phyloP scores from a whole-genome alignment of 1,284 basidiomycete species.

The Apiotrichum veenhuisii region DNA sequence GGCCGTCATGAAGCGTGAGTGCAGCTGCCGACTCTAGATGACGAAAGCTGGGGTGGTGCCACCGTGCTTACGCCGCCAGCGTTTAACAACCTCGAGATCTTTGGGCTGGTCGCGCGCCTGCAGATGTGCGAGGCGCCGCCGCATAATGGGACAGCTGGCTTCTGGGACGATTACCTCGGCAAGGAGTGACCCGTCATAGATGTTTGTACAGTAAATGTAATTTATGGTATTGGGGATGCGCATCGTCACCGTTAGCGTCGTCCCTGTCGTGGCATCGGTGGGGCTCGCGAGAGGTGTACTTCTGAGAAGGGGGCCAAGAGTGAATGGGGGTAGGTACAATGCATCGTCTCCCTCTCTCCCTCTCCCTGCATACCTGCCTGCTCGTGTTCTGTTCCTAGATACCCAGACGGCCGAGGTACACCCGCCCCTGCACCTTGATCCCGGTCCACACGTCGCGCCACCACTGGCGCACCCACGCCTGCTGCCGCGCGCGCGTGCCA shows the following conservation, averaged over 20 bases:
- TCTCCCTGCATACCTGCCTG: no score
- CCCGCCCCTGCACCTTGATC: slow-evolving; percentile 36
- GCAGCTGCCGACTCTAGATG: not conserved
- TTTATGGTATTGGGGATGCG: not conserved
- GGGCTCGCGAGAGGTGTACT: no score
- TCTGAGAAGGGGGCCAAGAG: no score
- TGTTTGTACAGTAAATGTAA: not conserved
- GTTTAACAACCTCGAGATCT: slow-evolving; percentile 79
- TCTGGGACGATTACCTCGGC: slow-evolving; percentile 11
- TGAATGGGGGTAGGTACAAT: no score
- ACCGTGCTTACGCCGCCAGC: slow-evolving; percentile 37
- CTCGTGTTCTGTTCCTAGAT: not conserved
- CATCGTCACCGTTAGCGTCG: no score
- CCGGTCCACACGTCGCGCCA: slow-evolving; percentile 44
- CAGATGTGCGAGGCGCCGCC: slow-evolving; percentile 63
- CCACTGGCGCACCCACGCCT: slow-evolving; percentile 42
- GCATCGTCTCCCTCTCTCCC: no score
- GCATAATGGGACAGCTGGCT: slow-evolving; percentile 42
- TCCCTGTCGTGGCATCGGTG: no score
- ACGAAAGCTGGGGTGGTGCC: not conserved
- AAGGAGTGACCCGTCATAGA: not conserved
- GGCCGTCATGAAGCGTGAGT: slow-evolving; percentile 62
- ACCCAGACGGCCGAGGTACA: slow-evolving; percentile 21
- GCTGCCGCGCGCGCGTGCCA: slow-evolving; percentile 31
- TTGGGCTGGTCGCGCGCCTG: slow-evolving; percentile 72